phyloP scores from a whole-genome alignment of 306 rosid species.

The Glycine latifolia region DNA sequence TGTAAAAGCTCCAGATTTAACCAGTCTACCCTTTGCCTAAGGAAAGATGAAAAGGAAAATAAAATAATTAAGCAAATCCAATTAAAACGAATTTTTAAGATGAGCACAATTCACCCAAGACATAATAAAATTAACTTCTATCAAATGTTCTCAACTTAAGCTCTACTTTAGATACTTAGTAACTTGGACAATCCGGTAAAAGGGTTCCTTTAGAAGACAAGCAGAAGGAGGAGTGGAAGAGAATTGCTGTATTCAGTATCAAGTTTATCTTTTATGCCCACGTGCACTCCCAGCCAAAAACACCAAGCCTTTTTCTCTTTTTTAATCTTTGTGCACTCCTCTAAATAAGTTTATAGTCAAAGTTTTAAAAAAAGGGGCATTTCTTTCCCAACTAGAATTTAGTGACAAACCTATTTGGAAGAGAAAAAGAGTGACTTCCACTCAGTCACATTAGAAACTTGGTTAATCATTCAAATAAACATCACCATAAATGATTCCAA shows the following conservation, averaged over 20 bases:
- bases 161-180: not conserved
- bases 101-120: conserved; percentile 11
- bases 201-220: not conserved
- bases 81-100: conserved; percentile 9
- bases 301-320: conserved; percentile 30
- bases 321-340: conserved; percentile 3
- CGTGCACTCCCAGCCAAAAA: not conserved
- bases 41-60: conserved; percentile 44
- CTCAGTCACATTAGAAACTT: conserved; percentile 8
- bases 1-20: conserved; percentile 74
- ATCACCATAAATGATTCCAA: conserved; percentile 22
- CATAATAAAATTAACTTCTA: conserved; percentile 31
- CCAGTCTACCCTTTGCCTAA: conserved; percentile 88
- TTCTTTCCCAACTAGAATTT: conserved; percentile 11
- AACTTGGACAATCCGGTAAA: not conserved
- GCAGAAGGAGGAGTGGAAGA: conserved; percentile 8
- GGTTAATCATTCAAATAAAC: conserved; percentile 12
- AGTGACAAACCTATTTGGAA: not conserved
- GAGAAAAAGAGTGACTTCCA: not conserved
- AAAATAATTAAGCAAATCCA: conserved; percentile 25
- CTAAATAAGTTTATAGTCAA: conserved; percentile 9
- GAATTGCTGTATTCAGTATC: conserved; percentile 2
- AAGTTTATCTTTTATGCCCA: not conserved
- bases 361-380: not conserved
- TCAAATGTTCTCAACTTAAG: conserved; percentile 21